A percentile compares a stretch with the other conserved stretches of the same genome.
Conservation (phyloP, 352 stramenopile genomes). For the Phytophthora pseudosyringae region DNA sequence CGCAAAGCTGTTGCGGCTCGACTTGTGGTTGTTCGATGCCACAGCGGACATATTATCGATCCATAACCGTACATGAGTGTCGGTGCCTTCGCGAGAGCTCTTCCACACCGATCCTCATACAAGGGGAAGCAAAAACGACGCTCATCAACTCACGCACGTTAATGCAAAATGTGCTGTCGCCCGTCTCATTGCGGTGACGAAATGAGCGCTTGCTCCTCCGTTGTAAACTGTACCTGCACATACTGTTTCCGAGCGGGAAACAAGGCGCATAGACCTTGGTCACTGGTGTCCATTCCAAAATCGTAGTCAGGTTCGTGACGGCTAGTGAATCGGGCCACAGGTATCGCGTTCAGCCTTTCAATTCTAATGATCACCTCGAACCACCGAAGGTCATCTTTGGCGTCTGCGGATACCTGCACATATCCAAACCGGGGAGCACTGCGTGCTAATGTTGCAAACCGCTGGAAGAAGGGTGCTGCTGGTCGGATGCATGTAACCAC, state of each 20-base stretch:
- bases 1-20: constrained; percentile 11
- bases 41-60: constrained; percentile 21
- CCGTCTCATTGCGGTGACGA: neutral
- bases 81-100: neutral
- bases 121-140: constrained; percentile 7
- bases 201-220: neutral
- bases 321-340: neutral
- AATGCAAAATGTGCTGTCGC: constrained; percentile 8
- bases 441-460: neutral
- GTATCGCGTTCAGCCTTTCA: constrained; percentile 5
- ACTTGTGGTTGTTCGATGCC: constrained; percentile 10
- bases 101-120: constrained; percentile 7
- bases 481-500: constrained; percentile 18
- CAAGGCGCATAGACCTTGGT: constrained; percentile 9
- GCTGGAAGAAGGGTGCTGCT: constrained; percentile 12
- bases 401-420: neutral
- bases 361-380: constrained; percentile 8
- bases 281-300: constrained; percentile 15
- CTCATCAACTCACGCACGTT: constrained; percentile 24
- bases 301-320: neutral
- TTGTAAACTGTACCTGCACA: constrained; percentile 8
- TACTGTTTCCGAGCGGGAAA: constrained; percentile 2
- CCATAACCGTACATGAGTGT: constrained; percentile 12
- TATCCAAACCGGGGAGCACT: neutral
- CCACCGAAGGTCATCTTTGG: constrained; percentile 8